Evolutionary conservation across 2,329 filamentous ascomycete species (phyloP).

Genomic region (Leptographium wingfieldii): DNA sequence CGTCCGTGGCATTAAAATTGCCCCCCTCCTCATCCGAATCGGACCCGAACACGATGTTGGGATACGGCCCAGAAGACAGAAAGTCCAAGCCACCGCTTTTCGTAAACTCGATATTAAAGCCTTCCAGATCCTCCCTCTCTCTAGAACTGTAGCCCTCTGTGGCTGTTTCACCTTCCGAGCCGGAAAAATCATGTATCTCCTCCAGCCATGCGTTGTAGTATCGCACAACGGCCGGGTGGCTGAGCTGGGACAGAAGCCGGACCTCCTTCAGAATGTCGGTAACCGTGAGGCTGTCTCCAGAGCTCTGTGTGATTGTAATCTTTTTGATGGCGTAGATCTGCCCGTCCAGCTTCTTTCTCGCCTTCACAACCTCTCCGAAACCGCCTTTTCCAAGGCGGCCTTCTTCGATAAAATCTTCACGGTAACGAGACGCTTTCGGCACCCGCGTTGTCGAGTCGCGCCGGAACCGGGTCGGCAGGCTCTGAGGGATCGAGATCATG

Average conservation of each 20-base stretch:
- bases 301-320: constrained; percentile 76
- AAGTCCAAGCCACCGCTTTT: constrained; percentile 78
- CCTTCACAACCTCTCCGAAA: constrained; percentile 93
- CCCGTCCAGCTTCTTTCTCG: constrained; percentile 84
- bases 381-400: constrained; percentile 83
- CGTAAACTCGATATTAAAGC: constrained; percentile 43
- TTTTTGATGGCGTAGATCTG: constrained; percentile 96
- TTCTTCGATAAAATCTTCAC: constrained; percentile 81
- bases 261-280: constrained; percentile 79
- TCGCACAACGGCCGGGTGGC: constrained; percentile 73
- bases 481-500: constrained; percentile 23
- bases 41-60: constrained; percentile 63
- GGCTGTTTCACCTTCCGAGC: constrained; percentile 30
- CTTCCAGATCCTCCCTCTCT: constrained; percentile 14
- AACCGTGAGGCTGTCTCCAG: constrained; percentile 66
- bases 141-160: constrained; percentile 12
- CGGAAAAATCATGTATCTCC: constrained; percentile 42
- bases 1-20: constrained; percentile 28
- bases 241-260: constrained; percentile 78
- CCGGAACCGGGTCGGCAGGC: constrained; percentile 34
- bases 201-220: constrained; percentile 97
- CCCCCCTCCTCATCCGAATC: constrained; percentile 29
- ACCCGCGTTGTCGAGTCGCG: constrained; percentile 48
- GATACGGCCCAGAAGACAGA: constrained; percentile 73
- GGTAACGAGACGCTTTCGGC: constrained; percentile 58